These are phyloP conservation scores for Aspergillus phoenicis DNA, from an alignment of 2,329 filamentous ascomycete genomes.

Conservation along the genomic window DNA sequence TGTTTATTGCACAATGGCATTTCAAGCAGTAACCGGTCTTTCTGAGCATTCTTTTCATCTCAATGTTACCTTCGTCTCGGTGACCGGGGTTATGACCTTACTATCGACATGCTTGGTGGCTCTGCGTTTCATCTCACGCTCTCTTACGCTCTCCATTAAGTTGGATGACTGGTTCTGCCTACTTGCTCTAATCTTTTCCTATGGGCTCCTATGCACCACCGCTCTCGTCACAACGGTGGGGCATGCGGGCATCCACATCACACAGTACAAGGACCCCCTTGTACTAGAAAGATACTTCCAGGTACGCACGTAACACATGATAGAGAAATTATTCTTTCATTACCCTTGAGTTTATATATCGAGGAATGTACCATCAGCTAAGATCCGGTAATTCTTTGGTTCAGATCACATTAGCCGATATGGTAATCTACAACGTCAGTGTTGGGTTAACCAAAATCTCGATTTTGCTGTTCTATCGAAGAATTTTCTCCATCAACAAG, in stretches of 20 bases:
- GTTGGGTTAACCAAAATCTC: not conserved
- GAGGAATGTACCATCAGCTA: no score
- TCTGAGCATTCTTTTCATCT: no score
- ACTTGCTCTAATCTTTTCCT: not conserved
- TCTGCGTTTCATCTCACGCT: not conserved
- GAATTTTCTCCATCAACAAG: not conserved
- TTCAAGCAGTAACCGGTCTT: no score
- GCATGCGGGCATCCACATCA: not conserved
- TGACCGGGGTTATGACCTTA: slow-evolving; percentile 34
- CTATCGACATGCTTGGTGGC: not conserved
- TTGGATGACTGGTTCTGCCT: not conserved
- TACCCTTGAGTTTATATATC: not conserved
- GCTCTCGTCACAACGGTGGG: not conserved
- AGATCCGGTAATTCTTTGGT: no score
- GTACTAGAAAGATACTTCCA: not conserved
- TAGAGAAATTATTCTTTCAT: not conserved
- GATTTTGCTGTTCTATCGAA: not conserved
- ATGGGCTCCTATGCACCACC: not conserved
- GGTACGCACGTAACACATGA: not conserved
- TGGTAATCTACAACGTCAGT: not conserved
- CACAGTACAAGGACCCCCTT: not conserved
- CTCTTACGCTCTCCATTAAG: not conserved
- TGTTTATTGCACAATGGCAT: no score
- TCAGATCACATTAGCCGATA: not conserved
- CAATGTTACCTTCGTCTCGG: not conserved